Percentiles rank a stretch among this genome's conserved stretches.
phyloP scores from a whole-genome alignment of 192 early-diverging fungal species.

The Entomortierella lignicola region DNA sequence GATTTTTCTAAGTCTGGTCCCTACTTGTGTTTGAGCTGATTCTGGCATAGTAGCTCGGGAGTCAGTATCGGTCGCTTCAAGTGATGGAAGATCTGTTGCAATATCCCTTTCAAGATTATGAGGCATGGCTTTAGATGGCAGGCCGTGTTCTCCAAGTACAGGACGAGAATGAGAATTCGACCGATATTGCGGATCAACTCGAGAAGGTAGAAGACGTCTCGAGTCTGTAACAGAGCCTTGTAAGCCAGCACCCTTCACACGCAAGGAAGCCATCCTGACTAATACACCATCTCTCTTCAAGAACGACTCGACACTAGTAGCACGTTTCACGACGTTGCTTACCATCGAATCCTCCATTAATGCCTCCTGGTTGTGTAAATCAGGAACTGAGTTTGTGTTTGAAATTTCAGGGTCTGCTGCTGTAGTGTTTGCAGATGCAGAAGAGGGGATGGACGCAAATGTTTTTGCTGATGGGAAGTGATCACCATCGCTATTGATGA shows the following conservation, averaged over 20 bases:
- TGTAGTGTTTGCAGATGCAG: background rate
- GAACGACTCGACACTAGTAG: conserved; percentile 29
- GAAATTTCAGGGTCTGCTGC: background rate
- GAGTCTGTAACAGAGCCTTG: background rate
- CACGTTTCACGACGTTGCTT: conserved; percentile 11
- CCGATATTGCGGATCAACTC: background rate
- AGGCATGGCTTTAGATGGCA: background rate
- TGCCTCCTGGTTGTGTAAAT: background rate
- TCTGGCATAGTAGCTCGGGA: too few relatives aligned
- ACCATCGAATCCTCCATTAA: background rate
- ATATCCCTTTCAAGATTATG: too few relatives aligned
- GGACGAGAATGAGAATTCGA: background rate
- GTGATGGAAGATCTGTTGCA: too few relatives aligned
- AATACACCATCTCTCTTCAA: background rate
- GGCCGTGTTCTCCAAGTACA: background rate
- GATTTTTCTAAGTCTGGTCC: background rate
- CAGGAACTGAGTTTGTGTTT: background rate
- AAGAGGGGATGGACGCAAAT: conserved; percentile 12
- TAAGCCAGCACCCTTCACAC: conserved; percentile 3
- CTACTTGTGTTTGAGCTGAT: background rate
- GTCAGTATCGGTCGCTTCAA: too few relatives aligned
- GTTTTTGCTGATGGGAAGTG: background rate
- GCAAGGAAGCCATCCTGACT: conserved; percentile 10
- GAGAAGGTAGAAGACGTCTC: background rate
- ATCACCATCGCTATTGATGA: background rate